Evolutionary conservation across 2,329 filamentous ascomycete species (phyloP), one percentile per base, ranked within the genome.

Genomic region (Intubia oerlemansii): DNA sequence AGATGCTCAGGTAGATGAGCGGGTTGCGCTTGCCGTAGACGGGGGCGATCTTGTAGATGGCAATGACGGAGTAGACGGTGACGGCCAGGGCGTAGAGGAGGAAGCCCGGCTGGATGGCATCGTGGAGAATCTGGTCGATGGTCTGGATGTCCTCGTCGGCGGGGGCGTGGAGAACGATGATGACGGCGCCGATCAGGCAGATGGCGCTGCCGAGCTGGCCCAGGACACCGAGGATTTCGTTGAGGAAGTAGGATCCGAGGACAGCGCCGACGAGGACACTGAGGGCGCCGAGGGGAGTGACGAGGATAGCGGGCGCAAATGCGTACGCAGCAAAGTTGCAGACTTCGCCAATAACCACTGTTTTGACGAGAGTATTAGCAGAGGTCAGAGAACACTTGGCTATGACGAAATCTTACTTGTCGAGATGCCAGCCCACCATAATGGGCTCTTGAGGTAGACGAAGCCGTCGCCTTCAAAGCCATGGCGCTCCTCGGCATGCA

Each of bases 271-370:
- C 93, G 39, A 98, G 59, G 33, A 98, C 90, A 46, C 80, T 88
- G 36, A 98, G 62, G 32, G 88, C 88, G 36, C 88, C 88, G 15
- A 98, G 59, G 16, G 88, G 88, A 5, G 88, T 98, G 23, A 98
- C 88, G 30, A 98, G 64, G 51, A 98, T 98, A n/a, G 88, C 90
- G 23, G 88, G 88, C 39, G 88, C 88, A 53, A 95, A 98, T 7
- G 88, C 88, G 49, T 98, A 98, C 36, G 88, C 88, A 28, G 84
- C 84, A 48, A 98, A 98, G 52, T 98, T 98, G 54, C 82, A 90
- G 33, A 93, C 59, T 54, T 98, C 88, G 45, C 88, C 88, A 25
- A 90, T 54, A 35, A 82, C 77, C 67, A 98, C 81, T 91, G 28
- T 14, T 11, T 25, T 32, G 21, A 36, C 32, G 13, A 27, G 8